Conservation (phyloP, 1,284 basidiomycete species). For the Sporisorium scitamineum region DNA sequence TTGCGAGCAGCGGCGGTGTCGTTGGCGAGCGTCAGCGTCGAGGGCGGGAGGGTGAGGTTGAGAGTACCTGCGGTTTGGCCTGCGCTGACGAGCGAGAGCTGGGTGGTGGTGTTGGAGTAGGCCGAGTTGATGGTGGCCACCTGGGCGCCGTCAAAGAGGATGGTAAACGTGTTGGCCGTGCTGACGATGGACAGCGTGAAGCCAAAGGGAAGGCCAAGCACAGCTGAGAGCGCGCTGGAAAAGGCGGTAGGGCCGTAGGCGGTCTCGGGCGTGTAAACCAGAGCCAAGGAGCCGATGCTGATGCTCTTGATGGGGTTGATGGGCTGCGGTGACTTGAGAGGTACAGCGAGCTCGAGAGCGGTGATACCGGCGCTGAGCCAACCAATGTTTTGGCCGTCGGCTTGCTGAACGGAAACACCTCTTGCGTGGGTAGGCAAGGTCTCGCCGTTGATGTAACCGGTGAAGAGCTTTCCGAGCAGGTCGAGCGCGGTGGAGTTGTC, state of each 20-base stretch:
- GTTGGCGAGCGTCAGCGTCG: conserved; percentile 74
- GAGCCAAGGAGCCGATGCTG: conserved; percentile 76
- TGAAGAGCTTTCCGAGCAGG: conserved; percentile 77
- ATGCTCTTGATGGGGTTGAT: conserved; percentile 80
- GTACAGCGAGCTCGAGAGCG: conserved; percentile 75
- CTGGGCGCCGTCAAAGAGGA: conserved; percentile 75
- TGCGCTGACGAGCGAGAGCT: conserved; percentile 60
- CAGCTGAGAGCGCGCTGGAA: conserved; percentile 76
- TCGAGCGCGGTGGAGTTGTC: conserved; percentile 73
- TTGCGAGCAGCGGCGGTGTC: conserved; percentile 71
- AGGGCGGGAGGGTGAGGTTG: conserved; percentile 76
- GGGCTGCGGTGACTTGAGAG: conserved; percentile 74
- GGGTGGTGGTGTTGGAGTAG: conserved; percentile 36
- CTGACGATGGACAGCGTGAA: conserved; percentile 77
- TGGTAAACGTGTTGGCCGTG: conserved; percentile 76
- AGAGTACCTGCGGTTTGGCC: conserved; percentile 78
- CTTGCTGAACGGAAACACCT: conserved; percentile 74
- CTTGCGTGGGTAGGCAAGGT: conserved; percentile 75
- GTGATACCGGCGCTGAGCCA: conserved; percentile 79
- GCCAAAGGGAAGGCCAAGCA: conserved; percentile 81
- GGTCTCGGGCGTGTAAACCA: conserved; percentile 74
- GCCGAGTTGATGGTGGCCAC: conserved; percentile 72
- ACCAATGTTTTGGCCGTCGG: conserved; percentile 75
- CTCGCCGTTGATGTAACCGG: conserved; percentile 79
- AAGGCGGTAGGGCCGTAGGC: conserved; percentile 76